Percentiles rank a stretch among this genome's conserved stretches.
Evolutionary conservation across 1,284 basidiomycete species (phyloP).

Genomic region (Peniophora sp.): DNA sequence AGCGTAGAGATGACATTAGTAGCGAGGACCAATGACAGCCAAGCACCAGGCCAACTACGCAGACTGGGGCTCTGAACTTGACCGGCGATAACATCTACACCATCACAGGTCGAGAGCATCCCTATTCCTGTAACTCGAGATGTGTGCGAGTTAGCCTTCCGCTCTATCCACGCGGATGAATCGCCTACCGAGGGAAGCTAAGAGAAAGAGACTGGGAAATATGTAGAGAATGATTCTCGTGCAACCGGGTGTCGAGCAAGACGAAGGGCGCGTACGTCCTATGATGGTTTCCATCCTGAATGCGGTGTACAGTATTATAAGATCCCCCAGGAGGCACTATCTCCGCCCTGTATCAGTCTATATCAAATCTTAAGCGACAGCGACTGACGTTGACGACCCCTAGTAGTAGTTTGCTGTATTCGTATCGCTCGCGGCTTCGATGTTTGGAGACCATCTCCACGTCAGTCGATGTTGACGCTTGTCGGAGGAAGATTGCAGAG

Average conservation of each 20-base stretch:
- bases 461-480: neutral
- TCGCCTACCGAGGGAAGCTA: neutral
- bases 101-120: neutral
- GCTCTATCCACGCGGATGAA: neutral
- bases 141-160: no score
- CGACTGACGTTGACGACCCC: conserved; percentile 1
- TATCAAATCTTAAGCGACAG: neutral
- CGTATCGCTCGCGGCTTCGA: neutral
- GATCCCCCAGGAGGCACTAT: conserved; percentile 1
- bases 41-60: no score
- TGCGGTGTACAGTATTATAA: neutral
- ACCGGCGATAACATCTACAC: neutral
- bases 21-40: neutral
- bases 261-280: neutral
- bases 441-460: neutral
- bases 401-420: conserved; percentile 1
- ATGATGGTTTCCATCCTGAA: neutral
- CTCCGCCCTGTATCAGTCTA: no score
- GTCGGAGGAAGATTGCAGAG: neutral
- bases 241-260: neutral
- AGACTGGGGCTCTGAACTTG: no score
- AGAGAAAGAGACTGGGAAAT: neutral
- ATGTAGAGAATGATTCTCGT: neutral
- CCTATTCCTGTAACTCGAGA: neutral
- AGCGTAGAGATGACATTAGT: neutral